Percentiles rank a stretch among this genome's conserved stretches.
Evolutionary conservation across 768 basidiomycete genomes (phyloP).

Genomic region (Candolleomyces aberdarensis): DNA sequence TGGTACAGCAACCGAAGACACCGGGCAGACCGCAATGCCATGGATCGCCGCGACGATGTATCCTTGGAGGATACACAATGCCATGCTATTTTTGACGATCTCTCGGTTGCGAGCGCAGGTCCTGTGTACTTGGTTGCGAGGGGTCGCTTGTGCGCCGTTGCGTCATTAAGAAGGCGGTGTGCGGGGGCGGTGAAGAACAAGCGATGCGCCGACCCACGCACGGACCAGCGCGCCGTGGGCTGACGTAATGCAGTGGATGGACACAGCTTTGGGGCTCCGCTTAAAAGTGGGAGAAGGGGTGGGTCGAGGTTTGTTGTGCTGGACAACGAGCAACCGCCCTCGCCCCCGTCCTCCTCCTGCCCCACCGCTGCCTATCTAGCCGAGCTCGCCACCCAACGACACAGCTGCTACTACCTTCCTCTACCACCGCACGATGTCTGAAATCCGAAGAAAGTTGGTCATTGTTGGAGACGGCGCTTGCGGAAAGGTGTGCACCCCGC

Average conservation of each 20-base stretch:
- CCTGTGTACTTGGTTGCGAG: too few relatives aligned
- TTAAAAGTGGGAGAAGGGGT: background rate
- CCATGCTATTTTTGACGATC: too few relatives aligned
- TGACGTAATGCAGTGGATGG: background rate
- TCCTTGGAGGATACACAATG: too few relatives aligned
- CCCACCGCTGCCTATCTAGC: too few relatives aligned
- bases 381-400: too few relatives aligned
- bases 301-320: background rate
- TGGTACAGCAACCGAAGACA: too few relatives aligned
- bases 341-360: background rate
- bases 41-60: too few relatives aligned
- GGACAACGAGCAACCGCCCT: background rate
- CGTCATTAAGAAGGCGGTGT: too few relatives aligned
- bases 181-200: too few relatives aligned
- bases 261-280: background rate
- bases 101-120: too few relatives aligned
- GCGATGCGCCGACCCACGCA: background rate
- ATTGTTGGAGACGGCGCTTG: slow-evolving; percentile 99
- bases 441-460: slow-evolving; percentile 98
- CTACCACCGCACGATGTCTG: slow-evolving; percentile 62
- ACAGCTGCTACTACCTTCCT: background rate
- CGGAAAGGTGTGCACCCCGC: slow-evolving; percentile 62
- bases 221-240: background rate
- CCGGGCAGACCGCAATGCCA: too few relatives aligned
- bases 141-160: too few relatives aligned